A percentile compares a stretch with the other conserved stretches of the same genome.
These are phyloP conservation scores for Austropuccinia psidii DNA, from an alignment of 1,284 basidiomycete species.

Conservation along the genomic window DNA sequence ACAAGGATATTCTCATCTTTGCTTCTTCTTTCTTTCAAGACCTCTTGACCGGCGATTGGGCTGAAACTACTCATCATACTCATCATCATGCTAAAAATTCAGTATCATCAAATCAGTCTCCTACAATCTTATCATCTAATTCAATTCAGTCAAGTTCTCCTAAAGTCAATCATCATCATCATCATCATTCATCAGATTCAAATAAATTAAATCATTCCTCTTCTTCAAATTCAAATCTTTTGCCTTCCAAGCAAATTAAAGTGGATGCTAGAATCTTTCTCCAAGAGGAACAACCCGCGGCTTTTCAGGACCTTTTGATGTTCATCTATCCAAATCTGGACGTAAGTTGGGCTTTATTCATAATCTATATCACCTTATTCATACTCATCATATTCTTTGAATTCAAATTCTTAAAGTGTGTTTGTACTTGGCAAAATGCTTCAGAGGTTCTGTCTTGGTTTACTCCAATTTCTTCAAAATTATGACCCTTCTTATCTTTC, in stretches of 20 bases:
- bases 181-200: background rate
- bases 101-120: background rate
- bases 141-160: background rate
- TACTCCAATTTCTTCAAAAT: background rate
- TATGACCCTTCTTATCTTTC: background rate
- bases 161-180: background rate
- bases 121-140: background rate
- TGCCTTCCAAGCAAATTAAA: background rate
- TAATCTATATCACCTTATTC: background rate
- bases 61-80: constrained; percentile 37
- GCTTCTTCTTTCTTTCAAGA: constrained; percentile 79
- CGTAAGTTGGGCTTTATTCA: background rate
- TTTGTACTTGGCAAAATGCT: constrained; percentile 36
- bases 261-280: constrained; percentile 32
- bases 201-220: background rate
- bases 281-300: constrained; percentile 52
- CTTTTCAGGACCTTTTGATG: constrained; percentile 76
- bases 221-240: background rate
- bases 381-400: background rate
- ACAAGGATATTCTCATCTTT: constrained; percentile 73
- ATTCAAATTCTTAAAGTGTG: background rate
- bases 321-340: constrained; percentile 64
- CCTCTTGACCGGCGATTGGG: constrained; percentile 58
- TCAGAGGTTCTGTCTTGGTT: constrained; percentile 7
- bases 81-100: background rate